Base-by-base conservation (phyloP, 768 basidiomycete species). In the Tephrocybe sp. region DNA sequence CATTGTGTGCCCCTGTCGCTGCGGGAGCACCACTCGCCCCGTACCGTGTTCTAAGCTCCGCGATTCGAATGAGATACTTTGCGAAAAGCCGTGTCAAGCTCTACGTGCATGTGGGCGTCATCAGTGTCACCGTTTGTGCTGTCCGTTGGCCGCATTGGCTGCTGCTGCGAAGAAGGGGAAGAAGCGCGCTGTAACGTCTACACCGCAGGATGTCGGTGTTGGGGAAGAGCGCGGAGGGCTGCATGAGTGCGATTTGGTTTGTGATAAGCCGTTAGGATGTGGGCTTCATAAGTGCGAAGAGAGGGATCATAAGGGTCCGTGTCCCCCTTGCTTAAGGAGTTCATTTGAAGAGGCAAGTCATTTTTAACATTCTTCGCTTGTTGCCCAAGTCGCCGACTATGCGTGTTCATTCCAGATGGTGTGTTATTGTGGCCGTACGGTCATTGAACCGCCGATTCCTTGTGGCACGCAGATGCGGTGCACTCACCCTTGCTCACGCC, bases 271-370 rank as follows among this genome's bases (percentile, higher is more conserved):
- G 58, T 73, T 95, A 23, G 69, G 67, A 42, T 93, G 93, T 56
- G 91, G 91, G 0, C 81, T 86, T 43, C 93, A 95, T 64, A 72
- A 67, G 4, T 99, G 96, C 64, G 84, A 88, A 53, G 76, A 78
- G 60, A 73, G 75, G 34, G 96, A 98, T 64, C 96, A 99, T 66
- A 80, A 75, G 51, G 92, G 93, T 0, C 68, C 78, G 0, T 99
- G 97, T 65, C 84, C 80, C 0, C 78, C 85, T 18, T 99, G 97
- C 68, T 72, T 96, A 45, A 79, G 85, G 65, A 93, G 93, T 39
- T 86, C 87, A 1, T 99, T 95, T 59, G 94, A 98, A 36, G 97
- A 99, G 83, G 86, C 87, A 55, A 25, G 79, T 64, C n/a, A n/a
- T n/a, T n/a, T 14, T 20, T 38, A 36, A 15, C 25, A 50, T 25